Conservation (phyloP, 345 rosid genomes). For the Aethionema arabicum region DNA sequence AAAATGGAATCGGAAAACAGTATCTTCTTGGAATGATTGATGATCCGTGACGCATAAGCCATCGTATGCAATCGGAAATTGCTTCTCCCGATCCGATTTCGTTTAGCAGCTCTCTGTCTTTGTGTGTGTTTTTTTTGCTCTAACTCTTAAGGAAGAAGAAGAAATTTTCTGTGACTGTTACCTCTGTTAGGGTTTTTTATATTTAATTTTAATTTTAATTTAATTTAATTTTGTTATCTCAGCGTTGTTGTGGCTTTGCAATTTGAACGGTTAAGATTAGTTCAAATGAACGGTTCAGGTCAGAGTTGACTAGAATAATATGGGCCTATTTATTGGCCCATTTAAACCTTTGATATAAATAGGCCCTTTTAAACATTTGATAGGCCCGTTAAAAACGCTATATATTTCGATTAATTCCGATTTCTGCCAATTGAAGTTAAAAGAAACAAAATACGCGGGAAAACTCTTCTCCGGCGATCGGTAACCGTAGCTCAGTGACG, state of each 20-base stretch:
- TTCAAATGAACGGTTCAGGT: too few relatives aligned
- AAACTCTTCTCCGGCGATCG: neutral
- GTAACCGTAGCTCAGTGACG: neutral
- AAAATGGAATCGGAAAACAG: constrained; percentile 12
- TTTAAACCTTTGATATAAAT: neutral
- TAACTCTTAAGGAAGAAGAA: constrained; percentile 2
- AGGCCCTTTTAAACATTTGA: neutral
- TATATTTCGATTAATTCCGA: neutral
- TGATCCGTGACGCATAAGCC: constrained; percentile 58
- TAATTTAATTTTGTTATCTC: neutral
- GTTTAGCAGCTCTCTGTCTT: constrained; percentile 11
- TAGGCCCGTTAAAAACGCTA: neutral
- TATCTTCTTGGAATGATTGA: constrained; percentile 67
- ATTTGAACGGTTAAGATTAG: constrained; percentile 11
- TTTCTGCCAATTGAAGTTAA: neutral
- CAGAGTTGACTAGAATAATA: neutral
- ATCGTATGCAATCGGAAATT: constrained; percentile 33
- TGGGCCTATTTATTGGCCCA: constrained; percentile 3
- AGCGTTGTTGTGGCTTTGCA: neutral
- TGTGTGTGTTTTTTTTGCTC: constrained; percentile 10
- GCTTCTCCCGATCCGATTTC: constrained; percentile 31
- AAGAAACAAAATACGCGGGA: constrained; percentile 8
- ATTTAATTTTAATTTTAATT: constrained; percentile 1
- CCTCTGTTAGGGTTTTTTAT: constrained; percentile 26
- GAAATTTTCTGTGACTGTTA: constrained; percentile 21